Evolutionary conservation across 1,284 basidiomycete genomes (phyloP).

Genomic region (Cyathus olla): DNA sequence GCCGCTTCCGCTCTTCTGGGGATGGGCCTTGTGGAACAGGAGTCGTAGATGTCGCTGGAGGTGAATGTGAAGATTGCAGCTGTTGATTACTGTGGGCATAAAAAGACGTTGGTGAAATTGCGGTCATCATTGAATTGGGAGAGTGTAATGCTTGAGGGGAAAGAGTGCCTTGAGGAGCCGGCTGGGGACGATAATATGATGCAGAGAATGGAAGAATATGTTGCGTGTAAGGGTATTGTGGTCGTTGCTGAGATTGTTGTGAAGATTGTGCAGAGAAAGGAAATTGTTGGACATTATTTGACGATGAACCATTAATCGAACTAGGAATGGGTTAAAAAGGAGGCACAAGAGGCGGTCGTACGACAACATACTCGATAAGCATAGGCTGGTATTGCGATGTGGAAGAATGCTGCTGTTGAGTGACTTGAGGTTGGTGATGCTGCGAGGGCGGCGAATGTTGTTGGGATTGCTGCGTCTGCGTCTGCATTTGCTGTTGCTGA

Average conservation of each 20-base stretch:
- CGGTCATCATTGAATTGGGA: slow-evolving; percentile 51
- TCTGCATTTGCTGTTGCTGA: slow-evolving; percentile 21
- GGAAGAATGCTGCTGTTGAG: slow-evolving; percentile 15
- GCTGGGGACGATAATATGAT: slow-evolving; percentile 46
- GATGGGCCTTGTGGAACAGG: slow-evolving; percentile 10
- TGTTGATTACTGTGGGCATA: slow-evolving; percentile 16
- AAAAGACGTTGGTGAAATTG: slow-evolving; percentile 51
- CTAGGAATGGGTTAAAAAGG: slow-evolving; percentile 31
- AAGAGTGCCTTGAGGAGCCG: slow-evolving; percentile 65
- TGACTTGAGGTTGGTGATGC: not conserved
- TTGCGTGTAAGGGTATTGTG: slow-evolving; percentile 35
- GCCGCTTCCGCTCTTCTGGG: slow-evolving; percentile 55
- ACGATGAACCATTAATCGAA: slow-evolving; percentile 44
- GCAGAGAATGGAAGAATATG: slow-evolving; percentile 37
- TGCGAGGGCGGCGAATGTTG: slow-evolving; percentile 6
- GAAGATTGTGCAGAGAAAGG: slow-evolving; percentile 14
- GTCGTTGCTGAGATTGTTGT: slow-evolving; percentile 34
- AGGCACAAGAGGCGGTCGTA: no score
- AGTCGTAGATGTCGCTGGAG: slow-evolving; percentile 20
- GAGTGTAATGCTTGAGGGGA: slow-evolving; percentile 76
- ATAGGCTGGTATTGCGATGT: slow-evolving; percentile 32
- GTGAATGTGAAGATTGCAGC: slow-evolving; percentile 46
- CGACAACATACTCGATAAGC: slow-evolving; percentile 53
- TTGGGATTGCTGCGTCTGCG: slow-evolving; percentile 20
- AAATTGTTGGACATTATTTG: slow-evolving; percentile 25